Evolutionary conservation across 2,329 filamentous ascomycete genomes (phyloP).

Genomic region (Epichloe festucae): DNA sequence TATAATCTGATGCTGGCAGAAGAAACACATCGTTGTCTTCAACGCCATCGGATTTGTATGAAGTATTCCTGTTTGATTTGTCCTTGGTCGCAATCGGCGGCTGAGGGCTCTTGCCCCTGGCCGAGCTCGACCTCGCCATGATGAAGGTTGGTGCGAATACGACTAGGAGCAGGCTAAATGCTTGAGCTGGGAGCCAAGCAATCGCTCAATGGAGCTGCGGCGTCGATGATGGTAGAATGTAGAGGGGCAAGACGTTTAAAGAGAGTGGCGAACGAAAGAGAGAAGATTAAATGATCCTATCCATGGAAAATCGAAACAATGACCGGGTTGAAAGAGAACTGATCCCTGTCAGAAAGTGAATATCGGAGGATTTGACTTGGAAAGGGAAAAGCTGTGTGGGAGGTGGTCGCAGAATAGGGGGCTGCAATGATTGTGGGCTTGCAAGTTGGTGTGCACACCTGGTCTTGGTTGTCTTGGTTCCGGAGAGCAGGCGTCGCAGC

Average conservation of each 20-base stretch:
- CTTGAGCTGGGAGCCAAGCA: neutral
- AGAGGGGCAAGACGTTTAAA: constrained; percentile 6
- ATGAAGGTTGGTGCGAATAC: neutral
- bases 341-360: neutral
- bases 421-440: neutral
- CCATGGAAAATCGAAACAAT: neutral
- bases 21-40: constrained; percentile 85
- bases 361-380: constrained; percentile 5
- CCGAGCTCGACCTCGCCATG: constrained; percentile 23
- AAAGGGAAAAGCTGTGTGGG: constrained; percentile 9
- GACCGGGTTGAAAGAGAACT: constrained; percentile 4
- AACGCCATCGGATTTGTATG: constrained; percentile 68
- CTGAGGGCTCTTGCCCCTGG: constrained; percentile 24
- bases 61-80: constrained; percentile 28
- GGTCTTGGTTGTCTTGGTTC: neutral
- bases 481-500: neutral
- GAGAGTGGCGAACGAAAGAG: constrained; percentile 11
- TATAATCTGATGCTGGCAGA: constrained; percentile 73
- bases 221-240: neutral
- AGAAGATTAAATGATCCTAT: constrained; percentile 5
- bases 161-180: too few relatives aligned
- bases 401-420: constrained; percentile 5
- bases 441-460: neutral
- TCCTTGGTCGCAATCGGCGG: constrained; percentile 21
- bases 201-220: neutral